Evolutionary conservation across 78 protist species (phyloP).

Genomic region (Diacronema lutheri): DNA sequence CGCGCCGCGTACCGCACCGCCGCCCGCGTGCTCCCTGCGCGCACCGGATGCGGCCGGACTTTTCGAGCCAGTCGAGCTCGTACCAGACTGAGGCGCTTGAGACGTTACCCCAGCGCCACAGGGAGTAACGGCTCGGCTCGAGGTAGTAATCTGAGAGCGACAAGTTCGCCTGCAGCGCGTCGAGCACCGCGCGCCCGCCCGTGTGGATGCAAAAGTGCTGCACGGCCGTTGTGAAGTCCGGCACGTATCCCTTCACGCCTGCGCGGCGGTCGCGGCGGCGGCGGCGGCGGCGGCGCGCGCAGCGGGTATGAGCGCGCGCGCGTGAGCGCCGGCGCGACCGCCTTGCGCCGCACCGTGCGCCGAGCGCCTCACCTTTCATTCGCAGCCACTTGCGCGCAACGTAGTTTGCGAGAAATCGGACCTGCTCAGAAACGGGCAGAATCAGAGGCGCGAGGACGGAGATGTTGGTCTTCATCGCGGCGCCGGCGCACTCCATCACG

Average conservation of each 20-base stretch:
- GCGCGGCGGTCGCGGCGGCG: too few relatives aligned
- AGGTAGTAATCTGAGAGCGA: background rate
- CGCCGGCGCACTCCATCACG: conserved; percentile 62
- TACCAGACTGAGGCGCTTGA: conserved; percentile 34
- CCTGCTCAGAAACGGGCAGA: conserved; percentile 75
- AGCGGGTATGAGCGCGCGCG: too few relatives aligned
- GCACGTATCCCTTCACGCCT: conserved; percentile 52
- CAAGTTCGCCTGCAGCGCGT: conserved; percentile 11
- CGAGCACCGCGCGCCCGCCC: conserved; percentile 41
- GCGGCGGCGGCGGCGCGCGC: too few relatives aligned
- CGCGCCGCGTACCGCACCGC: too few relatives aligned
- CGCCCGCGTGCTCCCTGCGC: background rate
- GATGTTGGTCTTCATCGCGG: conserved; percentile 67
- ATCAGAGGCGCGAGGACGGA: conserved; percentile 75
- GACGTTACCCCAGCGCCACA: conserved; percentile 22
- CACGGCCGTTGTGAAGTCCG: conserved; percentile 57
- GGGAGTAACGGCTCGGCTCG: conserved; percentile 15
- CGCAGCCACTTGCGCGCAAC: conserved; percentile 39
- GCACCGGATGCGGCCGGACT: background rate
- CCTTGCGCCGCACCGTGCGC: too few relatives aligned
- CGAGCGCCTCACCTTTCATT: too few relatives aligned
- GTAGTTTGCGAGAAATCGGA: conserved; percentile 59
- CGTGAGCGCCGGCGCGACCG: too few relatives aligned
- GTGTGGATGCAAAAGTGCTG: conserved; percentile 27
- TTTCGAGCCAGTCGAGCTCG: conserved; percentile 25